Evolutionary conservation across 176 grass and related monocot genomes (phyloP), one percentile per base, ranked within the genome.

Genomic region (Oryza officinalis): DNA sequence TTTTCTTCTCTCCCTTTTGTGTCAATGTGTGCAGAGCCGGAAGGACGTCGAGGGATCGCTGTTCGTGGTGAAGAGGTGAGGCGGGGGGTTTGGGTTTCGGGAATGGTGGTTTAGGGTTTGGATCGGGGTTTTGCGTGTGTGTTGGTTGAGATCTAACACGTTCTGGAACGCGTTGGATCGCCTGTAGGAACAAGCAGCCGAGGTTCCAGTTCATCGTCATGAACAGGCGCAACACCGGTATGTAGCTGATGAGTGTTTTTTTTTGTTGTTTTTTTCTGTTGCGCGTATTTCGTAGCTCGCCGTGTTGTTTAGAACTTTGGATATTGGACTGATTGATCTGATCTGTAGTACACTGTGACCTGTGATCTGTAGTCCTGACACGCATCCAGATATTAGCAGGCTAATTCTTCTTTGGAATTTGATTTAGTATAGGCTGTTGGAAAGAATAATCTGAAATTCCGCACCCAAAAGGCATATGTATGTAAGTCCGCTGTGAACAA

Each of bases 21-120:
- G 52, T 44, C 71, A 37, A 69, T 67, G 35, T 8, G 37, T 8
- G 72, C 87, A 98, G 93, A 98, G 96, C 68, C 91, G 96, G 32
- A 98, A 98, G 85, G 96, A 95, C 41, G 93, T 98, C 22, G 93
- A 98, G 49, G 96, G 96, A 27, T 94, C 96, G 50, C 88, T 98
- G 0, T 98, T 98, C 78, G 96, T 98, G 37, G 93, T 98, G 27
- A 98, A 98, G 88, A 98, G 96, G 95, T 94, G 60, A 77, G 77
- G 9, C 4, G 5, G 61, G 33, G 27, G 37, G n/a, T 8, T 14
- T 23, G n/a, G 76, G 31, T 69, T 37, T 70, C 6, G 18, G 65
- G 37, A 49, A 68, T 14, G 8, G 35, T 22, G 22, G 10, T 49
- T 80, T 69, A 63, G 50, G 75, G 61, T 64, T 91, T 85, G 38